Evolutionary conservation across 1,139 yeast genomes (phyloP).

Genomic region (Pichia norvegensis): DNA sequence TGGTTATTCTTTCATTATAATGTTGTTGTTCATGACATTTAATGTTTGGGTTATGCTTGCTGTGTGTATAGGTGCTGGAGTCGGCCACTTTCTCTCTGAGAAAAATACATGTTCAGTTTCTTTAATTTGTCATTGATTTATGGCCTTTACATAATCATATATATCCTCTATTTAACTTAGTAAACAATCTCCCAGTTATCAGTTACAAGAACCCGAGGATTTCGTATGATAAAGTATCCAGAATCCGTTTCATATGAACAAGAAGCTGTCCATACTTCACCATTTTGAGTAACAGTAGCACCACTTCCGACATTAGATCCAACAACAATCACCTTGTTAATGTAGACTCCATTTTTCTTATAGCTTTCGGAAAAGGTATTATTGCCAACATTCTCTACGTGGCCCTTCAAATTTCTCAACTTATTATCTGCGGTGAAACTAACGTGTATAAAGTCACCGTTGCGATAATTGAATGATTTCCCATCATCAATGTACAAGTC

Average conservation of each 20-base stretch:
- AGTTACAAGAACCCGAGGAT: slow-evolving; percentile 46
- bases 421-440: slow-evolving; percentile 29
- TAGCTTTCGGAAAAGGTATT: slow-evolving; percentile 25
- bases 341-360: slow-evolving; percentile 24
- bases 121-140: slow-evolving; percentile 24
- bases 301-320: slow-evolving; percentile 25
- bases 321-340: slow-evolving; percentile 58
- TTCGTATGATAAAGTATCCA: slow-evolving; percentile 35
- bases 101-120: slow-evolving; percentile 7
- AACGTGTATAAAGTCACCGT: slow-evolving; percentile 38
- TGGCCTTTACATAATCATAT: not conserved
- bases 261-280: slow-evolving; percentile 31
- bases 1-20: slow-evolving; percentile 28
- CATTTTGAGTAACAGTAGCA: slow-evolving; percentile 30
- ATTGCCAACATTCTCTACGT: slow-evolving; percentile 17
- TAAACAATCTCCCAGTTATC: slow-evolving; percentile 40
- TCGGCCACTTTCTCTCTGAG: slow-evolving; percentile 26
- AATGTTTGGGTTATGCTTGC: slow-evolving; percentile 30
- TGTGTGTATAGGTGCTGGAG: slow-evolving; percentile 26
- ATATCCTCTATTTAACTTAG: not conserved
- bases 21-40: slow-evolving; percentile 31
- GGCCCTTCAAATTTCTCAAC: slow-evolving; percentile 25
- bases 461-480: slow-evolving; percentile 55
- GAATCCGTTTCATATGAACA: slow-evolving; percentile 17
- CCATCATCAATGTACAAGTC: slow-evolving; percentile 77